Percentiles rank a stretch among this genome's conserved stretches.
Evolutionary conservation across 306 rosid species (phyloP).

Genomic region (Castanea mollissima): DNA sequence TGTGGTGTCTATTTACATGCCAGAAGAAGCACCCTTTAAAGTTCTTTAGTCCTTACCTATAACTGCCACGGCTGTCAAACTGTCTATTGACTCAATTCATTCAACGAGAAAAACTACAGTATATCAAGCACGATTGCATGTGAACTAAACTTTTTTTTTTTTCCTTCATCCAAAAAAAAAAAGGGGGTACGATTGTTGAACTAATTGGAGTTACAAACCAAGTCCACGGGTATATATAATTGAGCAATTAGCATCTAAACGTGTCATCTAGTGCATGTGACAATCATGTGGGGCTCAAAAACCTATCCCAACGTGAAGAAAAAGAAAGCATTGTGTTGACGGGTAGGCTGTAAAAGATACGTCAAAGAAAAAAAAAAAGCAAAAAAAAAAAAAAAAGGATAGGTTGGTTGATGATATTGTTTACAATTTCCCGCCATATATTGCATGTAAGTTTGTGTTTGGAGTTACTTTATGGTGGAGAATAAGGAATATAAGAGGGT

Average conservation of each 20-base stretch:
- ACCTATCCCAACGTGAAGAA: neutral
- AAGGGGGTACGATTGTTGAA: neutral
- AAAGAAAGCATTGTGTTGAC: neutral
- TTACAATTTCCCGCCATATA: constrained; percentile 12
- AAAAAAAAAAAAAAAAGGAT: neutral
- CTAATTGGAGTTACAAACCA: neutral
- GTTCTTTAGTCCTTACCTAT: no score
- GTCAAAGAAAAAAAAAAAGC: neutral
- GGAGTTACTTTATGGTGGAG: constrained; percentile 21
- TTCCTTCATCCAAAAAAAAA: neutral
- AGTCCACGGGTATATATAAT: neutral
- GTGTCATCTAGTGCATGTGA: neutral
- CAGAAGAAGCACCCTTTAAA: no score
- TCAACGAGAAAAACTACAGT: no score
- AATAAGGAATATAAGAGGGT: constrained; percentile 1
- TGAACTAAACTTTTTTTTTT: no score
- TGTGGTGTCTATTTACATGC: no score
- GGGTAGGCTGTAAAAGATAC: neutral
- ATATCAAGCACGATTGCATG: no score
- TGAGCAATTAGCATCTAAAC: neutral
- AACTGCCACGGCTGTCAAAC: no score
- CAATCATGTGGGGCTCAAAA: neutral
- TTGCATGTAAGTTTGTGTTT: constrained; percentile 32
- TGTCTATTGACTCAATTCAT: no score
- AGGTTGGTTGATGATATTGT: neutral